Base-by-base conservation (phyloP, 345 rosid species). In the Lenwebbia sp. region DNA sequence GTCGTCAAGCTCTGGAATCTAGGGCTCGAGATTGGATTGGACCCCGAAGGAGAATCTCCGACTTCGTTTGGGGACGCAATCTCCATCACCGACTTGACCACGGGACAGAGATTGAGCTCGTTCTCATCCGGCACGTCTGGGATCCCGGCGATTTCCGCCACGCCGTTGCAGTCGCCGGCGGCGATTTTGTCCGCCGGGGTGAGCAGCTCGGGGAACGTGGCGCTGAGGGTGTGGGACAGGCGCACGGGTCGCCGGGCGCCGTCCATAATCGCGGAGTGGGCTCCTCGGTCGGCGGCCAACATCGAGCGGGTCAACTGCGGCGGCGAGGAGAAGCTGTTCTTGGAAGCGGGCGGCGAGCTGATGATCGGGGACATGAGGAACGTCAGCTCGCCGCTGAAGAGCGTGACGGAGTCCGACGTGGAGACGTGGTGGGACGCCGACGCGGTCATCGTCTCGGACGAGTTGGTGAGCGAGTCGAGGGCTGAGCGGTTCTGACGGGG, bases 311-410 rank as follows among this genome's bases (percentile, higher is more conserved):
- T 94, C 55, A 52, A 81, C 8, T 84, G 52, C 4, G 90, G 91
- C 54, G 90, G 88, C 85, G 86, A 85, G 25, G 90, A 87, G 87
- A 91, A 92, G 88, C 86, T 93, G n/a, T 89, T 90, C 90, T 89
- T 94, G n/a, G 88, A 89, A 13, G 91, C 91, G 26, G 84, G 84
- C 84, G 84, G 84, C 40, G 60, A 52, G 87, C 83, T 94, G 83
- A 88, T 86, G 82, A 92, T 93, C 3, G 94, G 92, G 26, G 98
- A 95, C 21, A 65, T 93, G 90, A 90, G 98, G 85, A 95, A 89
- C 85, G 88, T 76, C 44, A 85, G 84, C 53, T 88, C 90, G 25
- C 92, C 92, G 91, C 86, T 95, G 52, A 89, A 75, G 81, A 85
- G 84, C 40, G 54, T 88, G 85, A 88, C 94, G 88, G 93, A 89